A percentile compares a stretch with the other conserved stretches of the same genome.
These are phyloP conservation scores for Vitis riparia DNA, from an alignment of 164 flowering plant species.

Conservation along the genomic window DNA sequence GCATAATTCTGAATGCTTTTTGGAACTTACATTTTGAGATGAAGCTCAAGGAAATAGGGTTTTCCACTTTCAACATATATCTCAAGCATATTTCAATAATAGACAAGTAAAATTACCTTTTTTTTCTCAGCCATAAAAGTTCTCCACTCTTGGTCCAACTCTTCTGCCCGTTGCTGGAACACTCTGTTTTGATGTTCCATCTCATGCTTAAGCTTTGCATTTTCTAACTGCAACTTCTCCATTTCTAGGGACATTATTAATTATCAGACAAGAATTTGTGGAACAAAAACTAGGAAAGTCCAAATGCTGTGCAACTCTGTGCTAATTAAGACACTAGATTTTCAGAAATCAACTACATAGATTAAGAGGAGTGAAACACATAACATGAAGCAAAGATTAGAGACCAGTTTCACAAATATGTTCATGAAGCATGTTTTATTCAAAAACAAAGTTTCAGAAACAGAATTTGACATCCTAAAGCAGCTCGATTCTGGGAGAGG, in stretches of 20 bases:
- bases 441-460: background rate
- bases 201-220: background rate
- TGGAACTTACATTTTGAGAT: background rate
- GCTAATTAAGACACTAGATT: background rate
- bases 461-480: background rate
- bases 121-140: conserved; percentile 4
- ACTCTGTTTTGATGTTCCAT: conserved; percentile 13
- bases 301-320: background rate
- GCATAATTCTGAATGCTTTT: too few relatives aligned
- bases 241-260: conserved; percentile 7
- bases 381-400: background rate
- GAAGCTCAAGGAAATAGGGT: background rate
- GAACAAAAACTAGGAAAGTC: background rate
- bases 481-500: background rate
- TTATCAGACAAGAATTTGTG: background rate
- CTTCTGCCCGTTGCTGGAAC: conserved; percentile 12
- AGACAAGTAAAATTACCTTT: conserved; percentile 16
- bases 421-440: background rate
- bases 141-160: conserved; percentile 11
- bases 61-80: background rate
- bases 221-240: conserved; percentile 17
- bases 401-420: background rate
- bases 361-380: too few relatives aligned
- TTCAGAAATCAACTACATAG: background rate
- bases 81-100: background rate